Evolutionary conservation across 768 basidiomycete genomes (phyloP).

Genomic region (Hirschioporus abietinus): DNA sequence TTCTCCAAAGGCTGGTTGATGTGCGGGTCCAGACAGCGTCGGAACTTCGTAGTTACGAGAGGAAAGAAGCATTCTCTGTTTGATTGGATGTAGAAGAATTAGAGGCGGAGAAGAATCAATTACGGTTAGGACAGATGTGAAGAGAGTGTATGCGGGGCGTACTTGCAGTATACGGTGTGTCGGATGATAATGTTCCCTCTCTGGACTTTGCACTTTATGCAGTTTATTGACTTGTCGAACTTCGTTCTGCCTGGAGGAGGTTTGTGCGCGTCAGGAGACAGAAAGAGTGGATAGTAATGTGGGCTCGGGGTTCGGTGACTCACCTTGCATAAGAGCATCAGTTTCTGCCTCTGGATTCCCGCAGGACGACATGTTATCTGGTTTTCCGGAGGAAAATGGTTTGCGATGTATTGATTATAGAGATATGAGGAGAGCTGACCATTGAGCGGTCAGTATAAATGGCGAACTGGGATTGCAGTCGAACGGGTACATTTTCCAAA

Average conservation of each 20-base stretch:
- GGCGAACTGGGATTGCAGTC: too few species aligned
- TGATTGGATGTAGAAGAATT: not conserved
- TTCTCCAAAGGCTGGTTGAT: constrained; percentile 54
- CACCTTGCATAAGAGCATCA: constrained; percentile 66
- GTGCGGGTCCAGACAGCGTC: constrained; percentile 55
- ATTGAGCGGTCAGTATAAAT: too few species aligned
- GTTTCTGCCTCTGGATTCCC: constrained; percentile 56
- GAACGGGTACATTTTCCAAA: too few species aligned
- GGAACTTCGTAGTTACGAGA: constrained; percentile 58
- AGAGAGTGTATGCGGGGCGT: constrained; percentile 18
- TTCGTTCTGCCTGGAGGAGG: constrained; percentile 48
- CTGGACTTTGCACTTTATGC: constrained; percentile 70
- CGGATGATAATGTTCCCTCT: constrained; percentile 66
- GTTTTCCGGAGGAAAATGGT: not conserved
- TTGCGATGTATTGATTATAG: too few species aligned
- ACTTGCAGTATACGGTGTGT: constrained; percentile 86
- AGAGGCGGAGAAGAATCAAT: not conserved
- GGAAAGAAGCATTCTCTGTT: constrained; percentile 62
- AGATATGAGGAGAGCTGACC: too few species aligned
- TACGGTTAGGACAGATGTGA: constrained; percentile 6
- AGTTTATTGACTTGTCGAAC: constrained; percentile 60
- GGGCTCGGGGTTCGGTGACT: constrained; percentile 19
- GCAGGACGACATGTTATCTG: constrained; percentile 28
- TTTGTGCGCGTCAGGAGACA: not conserved
- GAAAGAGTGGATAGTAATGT: not conserved